A percentile compares a stretch with the other conserved stretches of the same genome.
These are phyloP conservation scores for Chloranthus sessilifolius DNA, from an alignment of 164 flowering plant genomes.

Conservation along the genomic window DNA sequence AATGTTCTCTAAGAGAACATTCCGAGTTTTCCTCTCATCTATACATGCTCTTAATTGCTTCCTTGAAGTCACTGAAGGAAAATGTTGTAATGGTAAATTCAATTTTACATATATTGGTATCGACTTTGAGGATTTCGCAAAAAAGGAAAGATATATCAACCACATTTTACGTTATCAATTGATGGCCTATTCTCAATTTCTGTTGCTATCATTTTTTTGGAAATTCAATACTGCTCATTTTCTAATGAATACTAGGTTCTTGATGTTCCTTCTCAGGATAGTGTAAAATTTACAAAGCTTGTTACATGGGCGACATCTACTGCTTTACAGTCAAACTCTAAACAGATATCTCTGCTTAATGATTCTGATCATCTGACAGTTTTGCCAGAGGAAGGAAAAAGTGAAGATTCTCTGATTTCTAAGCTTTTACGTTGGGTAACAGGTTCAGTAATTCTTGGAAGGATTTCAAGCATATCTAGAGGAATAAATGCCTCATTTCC, in stretches of 20 bases:
- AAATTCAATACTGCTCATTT: no score
- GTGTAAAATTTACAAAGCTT: slow-evolving; percentile 40
- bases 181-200: slow-evolving; percentile 49
- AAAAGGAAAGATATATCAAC: slow-evolving; percentile 53
- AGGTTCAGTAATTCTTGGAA: slow-evolving; percentile 64
- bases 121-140: slow-evolving; percentile 62
- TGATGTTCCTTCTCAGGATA: slow-evolving; percentile 35
- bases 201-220: no score
- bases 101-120: slow-evolving; percentile 35
- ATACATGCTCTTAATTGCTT: slow-evolving; percentile 32
- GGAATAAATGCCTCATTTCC: slow-evolving; percentile 7
- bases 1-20: no score
- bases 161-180: slow-evolving; percentile 62
- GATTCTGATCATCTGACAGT: slow-evolving; percentile 10
- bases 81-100: slow-evolving; percentile 26
- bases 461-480: slow-evolving; percentile 21
- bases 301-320: slow-evolving; percentile 53
- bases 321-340: slow-evolving; percentile 31
- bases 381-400: slow-evolving; percentile 21
- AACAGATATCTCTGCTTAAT: slow-evolving; percentile 9
- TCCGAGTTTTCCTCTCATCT: slow-evolving; percentile 58
- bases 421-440: slow-evolving; percentile 79
- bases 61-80: slow-evolving; percentile 25
- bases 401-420: slow-evolving; percentile 42
- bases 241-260: no score